Base-by-base conservation (phyloP, 2,329 filamentous ascomycete species). In the Monosporascus sp. region DNA sequence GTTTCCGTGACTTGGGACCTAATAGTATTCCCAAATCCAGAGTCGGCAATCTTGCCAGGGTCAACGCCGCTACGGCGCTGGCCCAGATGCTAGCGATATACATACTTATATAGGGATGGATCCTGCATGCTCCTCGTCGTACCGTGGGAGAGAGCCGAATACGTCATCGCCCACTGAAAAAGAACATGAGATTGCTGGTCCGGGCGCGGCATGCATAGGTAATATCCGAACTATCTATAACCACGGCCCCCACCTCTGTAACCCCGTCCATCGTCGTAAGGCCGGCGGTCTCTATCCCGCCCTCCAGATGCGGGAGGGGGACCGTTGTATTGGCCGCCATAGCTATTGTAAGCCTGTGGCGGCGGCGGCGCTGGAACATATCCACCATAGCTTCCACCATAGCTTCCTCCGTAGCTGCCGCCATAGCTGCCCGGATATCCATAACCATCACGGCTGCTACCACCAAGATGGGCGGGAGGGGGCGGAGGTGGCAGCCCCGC, bases 401-500 rank as follows among this genome's bases (percentile, higher is more conserved):
- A 57, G 43, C 53, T 55, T 11, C 60, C 61, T 45, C 60, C 57
- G 44, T 57, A 43, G 25, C 58, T 52, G 5, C 31, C 31, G 31
- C 31, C 43, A 31, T 55, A 52, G 15, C 43, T 35, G 31, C 31
- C 31, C 18, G 31, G 31, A 11, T 18, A 7, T n/a, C 58, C 51
- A 15, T 55, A 44, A 20, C 52, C 47, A 14, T 52, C 47, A 20
- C 41, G n/a, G 41, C 43, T 24, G 18, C 58, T 53, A 35, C 58
- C 57, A 11, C 58, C 54, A 15, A 55, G 48, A 50, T 66, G 59
- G 27, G 57, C 58, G 15, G 63, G 61, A 24, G 72, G 71, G 22
- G 70, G 71, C 18, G 73, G 73, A 8, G 73, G 73, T 25, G 72
- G 72, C 11, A 68, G 57, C 48, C 67, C 67, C 45, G 58, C 67